Evolutionary conservation across 176 grass and related monocot genomes (phyloP), one percentile per base, ranked within the genome.

Genomic region (Oryza meridionalis): DNA sequence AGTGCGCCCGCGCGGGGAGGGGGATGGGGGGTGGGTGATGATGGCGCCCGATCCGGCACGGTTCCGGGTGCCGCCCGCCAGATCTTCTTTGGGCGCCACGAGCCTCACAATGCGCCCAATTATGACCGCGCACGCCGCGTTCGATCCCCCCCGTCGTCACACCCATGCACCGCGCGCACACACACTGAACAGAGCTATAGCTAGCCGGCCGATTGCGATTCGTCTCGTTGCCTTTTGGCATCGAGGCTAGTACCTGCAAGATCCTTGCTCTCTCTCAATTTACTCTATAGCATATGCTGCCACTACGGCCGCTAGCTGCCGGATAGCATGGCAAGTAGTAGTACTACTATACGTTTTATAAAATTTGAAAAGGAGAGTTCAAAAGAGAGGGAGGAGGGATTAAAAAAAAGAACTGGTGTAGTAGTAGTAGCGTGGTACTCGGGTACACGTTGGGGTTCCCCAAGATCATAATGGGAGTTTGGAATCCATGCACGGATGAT

Each of bases 31-130:
- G 32, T 7, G 58, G 59, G 43, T 76, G 58, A 84, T 84, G 72
- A 84, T 84, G 71, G 71, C 82, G 62, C 72, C 61, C 72, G 82
- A 51, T 51, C 59, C 16, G 81, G 70, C 70, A 75, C 43, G 81
- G 58, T 67, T 67, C 71, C 61, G 81, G 81, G 81, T 51, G 71
- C 11, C 55, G 44, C 70, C 11, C 55, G 44, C 70, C 40, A 76
- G 42, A 84, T 84, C 62, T 84, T 76, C 27, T 67, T 83, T 46
- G 81, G 81, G 17, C 26, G 58, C 15, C 37, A 73, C 70, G 58
- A 65, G 58, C 9, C 22, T 24, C n/a, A 62, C 21, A 50, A 65
- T 49, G 81, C 53, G 42, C 69, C 5, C 40, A 32, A 67, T 75
- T 17, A 83, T 83, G 17, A 27, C 15, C 33, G 67, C 15, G 59